These are phyloP conservation scores for Brettanomyces nanus DNA, from an alignment of 805 yeast genomes.

Conservation along the genomic window DNA sequence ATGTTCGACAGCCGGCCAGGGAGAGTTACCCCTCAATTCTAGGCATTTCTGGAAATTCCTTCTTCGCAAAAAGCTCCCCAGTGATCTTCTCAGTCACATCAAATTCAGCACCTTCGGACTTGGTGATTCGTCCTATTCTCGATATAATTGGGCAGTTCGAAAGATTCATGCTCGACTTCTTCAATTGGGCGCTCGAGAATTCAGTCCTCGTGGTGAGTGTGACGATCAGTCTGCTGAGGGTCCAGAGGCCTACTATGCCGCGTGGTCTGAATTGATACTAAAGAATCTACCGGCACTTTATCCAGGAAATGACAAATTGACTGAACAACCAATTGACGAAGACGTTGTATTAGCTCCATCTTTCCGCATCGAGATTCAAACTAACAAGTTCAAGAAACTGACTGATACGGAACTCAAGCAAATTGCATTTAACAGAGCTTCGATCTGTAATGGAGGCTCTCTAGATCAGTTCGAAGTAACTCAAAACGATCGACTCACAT, in stretches of 20 bases:
- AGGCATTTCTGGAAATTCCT: constrained; percentile 67
- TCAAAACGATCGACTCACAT: constrained; percentile 55
- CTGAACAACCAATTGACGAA: constrained; percentile 24
- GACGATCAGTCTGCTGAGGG: constrained; percentile 81
- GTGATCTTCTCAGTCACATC: constrained; percentile 51
- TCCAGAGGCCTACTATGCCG: constrained; percentile 64
- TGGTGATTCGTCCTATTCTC: constrained; percentile 89
- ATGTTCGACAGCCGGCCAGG: constrained; percentile 93
- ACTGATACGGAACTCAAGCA: constrained; percentile 22
- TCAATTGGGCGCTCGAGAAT: constrained; percentile 76
- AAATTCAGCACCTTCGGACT: constrained; percentile 73
- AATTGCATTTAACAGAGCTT: constrained; percentile 25
- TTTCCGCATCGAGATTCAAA: constrained; percentile 21
- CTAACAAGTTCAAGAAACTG: constrained; percentile 22
- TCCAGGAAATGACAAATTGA: constrained; percentile 26
- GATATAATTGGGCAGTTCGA: constrained; percentile 79
- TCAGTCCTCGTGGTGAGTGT: constrained; percentile 73
- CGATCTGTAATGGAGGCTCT: not conserved
- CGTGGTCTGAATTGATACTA: constrained; percentile 55
- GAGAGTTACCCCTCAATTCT: constrained; percentile 79
- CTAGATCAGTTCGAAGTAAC: constrained; percentile 35
- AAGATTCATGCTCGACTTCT: constrained; percentile 70
- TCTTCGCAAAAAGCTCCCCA: constrained; percentile 54
- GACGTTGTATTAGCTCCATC: constrained; percentile 32
- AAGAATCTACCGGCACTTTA: constrained; percentile 24